phyloP scores from a whole-genome alignment of 2,329 filamentous ascomycete species.

The Scedosporium dehoogii region DNA sequence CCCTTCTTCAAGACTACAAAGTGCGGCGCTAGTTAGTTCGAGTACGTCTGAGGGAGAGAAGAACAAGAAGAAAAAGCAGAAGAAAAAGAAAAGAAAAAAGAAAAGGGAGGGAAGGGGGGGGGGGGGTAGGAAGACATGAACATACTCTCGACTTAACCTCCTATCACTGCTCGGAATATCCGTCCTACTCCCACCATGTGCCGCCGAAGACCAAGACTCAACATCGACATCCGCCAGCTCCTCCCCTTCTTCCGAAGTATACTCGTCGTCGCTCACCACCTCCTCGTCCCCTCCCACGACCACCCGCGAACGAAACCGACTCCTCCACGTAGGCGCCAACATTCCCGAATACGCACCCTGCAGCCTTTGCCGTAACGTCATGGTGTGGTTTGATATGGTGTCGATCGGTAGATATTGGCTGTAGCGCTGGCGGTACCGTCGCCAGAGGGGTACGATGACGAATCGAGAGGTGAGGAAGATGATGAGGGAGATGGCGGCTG shows the following conservation, averaged over 20 bases:
- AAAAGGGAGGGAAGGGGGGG: slow-evolving; percentile 3
- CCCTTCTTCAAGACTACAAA: slow-evolving; percentile 45
- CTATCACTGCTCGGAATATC: slow-evolving; percentile 38
- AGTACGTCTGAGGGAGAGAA: too few species aligned
- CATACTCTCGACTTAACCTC: slow-evolving; percentile 65
- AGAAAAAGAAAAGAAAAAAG: not conserved
- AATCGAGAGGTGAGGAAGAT: slow-evolving; percentile 59
- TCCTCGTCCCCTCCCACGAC: slow-evolving; percentile 27
- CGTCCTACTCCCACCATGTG: slow-evolving; percentile 28
- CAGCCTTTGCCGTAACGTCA: slow-evolving; percentile 39
- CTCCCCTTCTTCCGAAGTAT: slow-evolving; percentile 57
- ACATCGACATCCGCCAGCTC: slow-evolving; percentile 49
- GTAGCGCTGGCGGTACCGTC: slow-evolving; percentile 59
- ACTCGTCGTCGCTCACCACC: slow-evolving; percentile 37
- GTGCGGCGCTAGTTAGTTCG: not conserved
- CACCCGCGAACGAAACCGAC: slow-evolving; percentile 16
- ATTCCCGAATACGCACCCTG: slow-evolving; percentile 9
- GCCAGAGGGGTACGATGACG: slow-evolving; percentile 58
- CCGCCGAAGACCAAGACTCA: slow-evolving; percentile 29
- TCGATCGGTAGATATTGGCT: slow-evolving; percentile 65
- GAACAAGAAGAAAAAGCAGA: too few species aligned
- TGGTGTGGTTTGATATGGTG: slow-evolving; percentile 47
- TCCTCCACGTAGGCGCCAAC: slow-evolving; percentile 3
- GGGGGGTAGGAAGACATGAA: slow-evolving; percentile 9
- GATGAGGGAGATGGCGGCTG: slow-evolving; percentile 58